A percentile compares a stretch with the other conserved stretches of the same genome.
These are phyloP conservation scores for Uncinocarpus reesii DNA, from an alignment of 2,329 filamentous ascomycete genomes.

Conservation along the genomic window DNA sequence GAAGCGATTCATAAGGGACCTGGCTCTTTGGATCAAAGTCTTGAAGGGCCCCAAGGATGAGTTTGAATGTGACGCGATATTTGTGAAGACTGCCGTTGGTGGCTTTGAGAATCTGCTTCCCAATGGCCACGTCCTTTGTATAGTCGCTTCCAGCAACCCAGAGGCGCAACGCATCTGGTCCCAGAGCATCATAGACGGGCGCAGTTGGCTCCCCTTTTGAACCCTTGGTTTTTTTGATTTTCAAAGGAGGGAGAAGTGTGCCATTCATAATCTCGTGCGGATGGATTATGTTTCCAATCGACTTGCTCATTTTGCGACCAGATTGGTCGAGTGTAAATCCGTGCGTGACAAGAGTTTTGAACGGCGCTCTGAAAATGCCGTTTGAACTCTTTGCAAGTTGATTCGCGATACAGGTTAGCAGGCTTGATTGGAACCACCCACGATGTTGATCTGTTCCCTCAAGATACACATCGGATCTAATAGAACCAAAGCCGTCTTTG, in stretches of 20 bases:
- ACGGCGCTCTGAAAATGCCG: constrained; percentile 51
- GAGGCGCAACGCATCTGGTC: constrained; percentile 74
- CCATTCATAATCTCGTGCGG: constrained; percentile 80
- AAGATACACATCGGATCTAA: constrained; percentile 69
- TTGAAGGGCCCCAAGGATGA: constrained; percentile 68
- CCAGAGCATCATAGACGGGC: constrained; percentile 57
- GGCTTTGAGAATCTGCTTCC: constrained; percentile 63
- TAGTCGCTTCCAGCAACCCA: constrained; percentile 93
- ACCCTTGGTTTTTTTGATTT: constrained; percentile 50
- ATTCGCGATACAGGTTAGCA: constrained; percentile 70
- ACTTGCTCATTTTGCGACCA: constrained; percentile 99
- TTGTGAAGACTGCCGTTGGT: constrained; percentile 71
- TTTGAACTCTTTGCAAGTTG: constrained; percentile 31
- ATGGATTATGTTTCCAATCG: constrained; percentile 74
- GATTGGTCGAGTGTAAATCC: constrained; percentile 83
- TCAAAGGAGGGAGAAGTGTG: constrained; percentile 59
- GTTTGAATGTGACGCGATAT: constrained; percentile 80
- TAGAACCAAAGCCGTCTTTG: constrained; percentile 24
- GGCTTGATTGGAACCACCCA: constrained; percentile 95
- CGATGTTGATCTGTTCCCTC: constrained; percentile 95
- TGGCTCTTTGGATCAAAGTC: constrained; percentile 38
- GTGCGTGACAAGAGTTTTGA: constrained; percentile 83
- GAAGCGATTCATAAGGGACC: constrained; percentile 41
- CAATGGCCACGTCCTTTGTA: constrained; percentile 74
- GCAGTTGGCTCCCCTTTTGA: constrained; percentile 31